Base-by-base conservation (phyloP, 108 stramenopile species). In the Stephanodiscus minutulus region DNA sequence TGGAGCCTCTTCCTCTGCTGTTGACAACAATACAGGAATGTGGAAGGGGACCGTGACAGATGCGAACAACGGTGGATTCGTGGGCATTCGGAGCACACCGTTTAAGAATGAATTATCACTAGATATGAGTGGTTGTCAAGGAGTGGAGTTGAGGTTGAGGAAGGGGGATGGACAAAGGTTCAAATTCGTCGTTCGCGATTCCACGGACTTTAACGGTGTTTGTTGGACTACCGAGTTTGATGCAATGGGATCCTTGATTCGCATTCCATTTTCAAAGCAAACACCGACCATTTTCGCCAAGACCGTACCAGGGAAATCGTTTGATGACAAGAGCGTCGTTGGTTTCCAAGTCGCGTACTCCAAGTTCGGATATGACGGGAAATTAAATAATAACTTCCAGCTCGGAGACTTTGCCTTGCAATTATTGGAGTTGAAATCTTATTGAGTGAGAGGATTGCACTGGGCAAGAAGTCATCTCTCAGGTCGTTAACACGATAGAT, bases 31-130 rank as follows among this genome's bases (percentile, higher is more conserved):
- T 11, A 85, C 85, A 13, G 92, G 92, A 43, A 79, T 66, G 50
- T 93, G 92, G 92, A 72, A n/a, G 20, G 92, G 92, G 18, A 80
- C 58, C 3, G 92, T 93, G 17, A 90, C 89, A 8, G 88, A 89
- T 58, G 84, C 89, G 20, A 93, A 93, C 72, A 93, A 85, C 66
- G 92, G 92, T 50, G 92, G 92, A 43, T 93, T 93, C 63, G 81
- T 91, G 43, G 92, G 92, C 10, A 89, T 93, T 58, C 83, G 92
- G 27, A 84, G 85, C 39, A 89, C 88, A 0, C 92, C 89, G 6
- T 84, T 84, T 41, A 31, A 64, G 33, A 58, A 61, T 46, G 72
- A 61, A 8, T 25, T 68, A 17, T 44, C 84, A 6, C 83, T 85
- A 48, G 87, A 91, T 70, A 74, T 90, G 83, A 81, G 69, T n/a